Evolutionary conservation across 495 filamentous ascomycete species (phyloP).

Genomic region (Trichoderma parareesei): DNA sequence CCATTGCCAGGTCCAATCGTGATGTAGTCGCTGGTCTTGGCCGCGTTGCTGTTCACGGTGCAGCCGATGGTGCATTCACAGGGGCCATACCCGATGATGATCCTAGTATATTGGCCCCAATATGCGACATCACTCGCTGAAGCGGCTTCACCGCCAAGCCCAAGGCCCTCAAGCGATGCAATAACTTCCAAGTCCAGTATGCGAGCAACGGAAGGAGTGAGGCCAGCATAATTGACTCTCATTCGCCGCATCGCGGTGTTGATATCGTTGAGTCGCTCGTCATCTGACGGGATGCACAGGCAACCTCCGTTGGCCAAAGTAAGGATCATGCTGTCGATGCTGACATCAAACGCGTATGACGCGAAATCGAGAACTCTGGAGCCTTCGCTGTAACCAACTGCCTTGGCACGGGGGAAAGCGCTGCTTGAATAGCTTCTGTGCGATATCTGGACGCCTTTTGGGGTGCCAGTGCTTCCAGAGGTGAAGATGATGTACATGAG

Average conservation of each 20-base stretch:
- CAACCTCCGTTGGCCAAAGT: slow-evolving; percentile 47
- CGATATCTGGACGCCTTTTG: slow-evolving; percentile 19
- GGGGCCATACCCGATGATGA: neutral
- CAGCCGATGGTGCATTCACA: slow-evolving; percentile 23
- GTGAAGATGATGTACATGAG: slow-evolving; percentile 19
- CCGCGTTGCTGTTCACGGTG: slow-evolving; percentile 36
- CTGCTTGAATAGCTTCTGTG: slow-evolving; percentile 22
- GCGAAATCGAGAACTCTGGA: slow-evolving; percentile 46
- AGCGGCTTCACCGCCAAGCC: neutral
- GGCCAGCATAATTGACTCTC: neutral
- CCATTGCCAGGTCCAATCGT: slow-evolving; percentile 20
- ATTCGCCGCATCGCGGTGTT: slow-evolving; percentile 14
- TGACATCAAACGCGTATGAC: slow-evolving; percentile 49
- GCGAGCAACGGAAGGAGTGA: neutral
- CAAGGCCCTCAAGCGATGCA: neutral
- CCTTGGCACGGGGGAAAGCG: neutral
- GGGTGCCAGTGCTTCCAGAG: slow-evolving; percentile 22
- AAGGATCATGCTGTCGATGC: slow-evolving; percentile 45
- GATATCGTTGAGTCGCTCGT: slow-evolving; percentile 34
- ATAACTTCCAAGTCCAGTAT: neutral
- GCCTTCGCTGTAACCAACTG: slow-evolving; percentile 29
- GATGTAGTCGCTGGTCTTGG: slow-evolving; percentile 28
- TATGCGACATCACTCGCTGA: neutral
- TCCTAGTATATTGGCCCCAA: neutral
- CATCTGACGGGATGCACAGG: slow-evolving; percentile 48